Conservation (phyloP, 805 yeast species). For the Candida orba region DNA sequence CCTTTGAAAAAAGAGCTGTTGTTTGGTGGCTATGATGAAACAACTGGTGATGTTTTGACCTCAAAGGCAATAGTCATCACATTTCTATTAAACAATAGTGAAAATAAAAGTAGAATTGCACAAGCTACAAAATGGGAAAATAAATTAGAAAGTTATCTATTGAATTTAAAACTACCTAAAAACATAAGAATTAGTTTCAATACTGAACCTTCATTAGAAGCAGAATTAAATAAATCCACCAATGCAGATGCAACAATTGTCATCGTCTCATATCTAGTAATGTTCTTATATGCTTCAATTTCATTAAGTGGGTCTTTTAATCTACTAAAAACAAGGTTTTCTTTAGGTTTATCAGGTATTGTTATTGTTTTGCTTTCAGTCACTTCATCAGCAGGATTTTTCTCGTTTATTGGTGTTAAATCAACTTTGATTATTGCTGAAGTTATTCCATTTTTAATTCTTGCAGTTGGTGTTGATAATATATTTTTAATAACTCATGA, state of each 20-base stretch:
- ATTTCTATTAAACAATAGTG: slow-evolving; percentile 51
- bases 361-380: slow-evolving; percentile 76
- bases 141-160: slow-evolving; percentile 50
- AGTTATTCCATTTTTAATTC: slow-evolving; percentile 86
- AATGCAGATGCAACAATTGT: slow-evolving; percentile 72
- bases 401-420: slow-evolving; percentile 68
- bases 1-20: slow-evolving; percentile 69
- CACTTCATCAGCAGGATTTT: slow-evolving; percentile 72
- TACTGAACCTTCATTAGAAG: slow-evolving; percentile 77
- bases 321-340: slow-evolving; percentile 49
- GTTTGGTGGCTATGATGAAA: slow-evolving; percentile 49
- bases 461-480: slow-evolving; percentile 96
- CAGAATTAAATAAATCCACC: slow-evolving; percentile 76
- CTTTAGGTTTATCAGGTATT: slow-evolving; percentile 80
- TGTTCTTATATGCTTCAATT: slow-evolving; percentile 84
- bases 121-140: slow-evolving; percentile 57
- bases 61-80: slow-evolving; percentile 76
- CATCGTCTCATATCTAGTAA: slow-evolving; percentile 65
- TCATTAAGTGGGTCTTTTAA: slow-evolving; percentile 58
- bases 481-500: slow-evolving; percentile 84
- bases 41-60: slow-evolving; percentile 40
- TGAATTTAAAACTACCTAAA: slow-evolving; percentile 37
- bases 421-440: slow-evolving; percentile 92
- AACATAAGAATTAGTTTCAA: slow-evolving; percentile 65
- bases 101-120: slow-evolving; percentile 28